Conservation (phyloP, 805 yeast species). For the Candida multigemmis region DNA sequence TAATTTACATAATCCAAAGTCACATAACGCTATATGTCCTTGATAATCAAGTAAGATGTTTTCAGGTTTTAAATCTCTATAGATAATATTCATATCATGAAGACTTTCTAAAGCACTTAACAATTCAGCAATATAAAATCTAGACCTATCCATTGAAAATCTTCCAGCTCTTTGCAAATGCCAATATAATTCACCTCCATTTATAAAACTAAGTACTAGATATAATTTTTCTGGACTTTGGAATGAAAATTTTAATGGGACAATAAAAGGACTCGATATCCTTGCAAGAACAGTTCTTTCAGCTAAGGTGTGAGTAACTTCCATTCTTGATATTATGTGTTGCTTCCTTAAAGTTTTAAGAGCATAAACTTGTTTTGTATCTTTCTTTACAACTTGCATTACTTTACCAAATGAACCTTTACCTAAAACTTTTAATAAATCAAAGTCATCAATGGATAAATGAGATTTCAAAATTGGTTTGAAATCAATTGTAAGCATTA, state of each 20-base stretch:
- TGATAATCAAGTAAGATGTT: constrained; percentile 90
- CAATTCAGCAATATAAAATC: constrained; percentile 91
- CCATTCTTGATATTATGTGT: constrained; percentile 88
- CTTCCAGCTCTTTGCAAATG: constrained; percentile 88
- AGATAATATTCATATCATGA: constrained; percentile 86
- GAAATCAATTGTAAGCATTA: constrained; percentile 60
- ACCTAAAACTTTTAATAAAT: constrained; percentile 88
- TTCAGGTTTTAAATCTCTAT: constrained; percentile 94
- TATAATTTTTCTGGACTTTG: constrained; percentile 95
- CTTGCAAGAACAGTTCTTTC: constrained; percentile 93
- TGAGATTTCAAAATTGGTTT: constrained; percentile 58
- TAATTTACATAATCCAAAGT: constrained; percentile 92
- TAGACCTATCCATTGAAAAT: constrained; percentile 79
- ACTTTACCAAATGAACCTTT: constrained; percentile 98
- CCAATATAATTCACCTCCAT: constrained; percentile 94
- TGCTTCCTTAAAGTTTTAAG: constrained; percentile 89
- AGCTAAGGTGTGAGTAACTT: constrained; percentile 92
- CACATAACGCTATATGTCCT: constrained; percentile 96
- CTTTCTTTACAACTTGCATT: constrained; percentile 96
- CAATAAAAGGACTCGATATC: constrained; percentile 91
- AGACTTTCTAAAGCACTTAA: constrained; percentile 87
- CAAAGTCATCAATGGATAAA: constrained; percentile 84
- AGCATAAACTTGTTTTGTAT: constrained; percentile 91
- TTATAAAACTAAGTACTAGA: constrained; percentile 83
- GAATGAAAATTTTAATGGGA: constrained; percentile 91